Conservation (phyloP, 129 eudicot genomes). For the Helichrysum umbraculigerum region DNA sequence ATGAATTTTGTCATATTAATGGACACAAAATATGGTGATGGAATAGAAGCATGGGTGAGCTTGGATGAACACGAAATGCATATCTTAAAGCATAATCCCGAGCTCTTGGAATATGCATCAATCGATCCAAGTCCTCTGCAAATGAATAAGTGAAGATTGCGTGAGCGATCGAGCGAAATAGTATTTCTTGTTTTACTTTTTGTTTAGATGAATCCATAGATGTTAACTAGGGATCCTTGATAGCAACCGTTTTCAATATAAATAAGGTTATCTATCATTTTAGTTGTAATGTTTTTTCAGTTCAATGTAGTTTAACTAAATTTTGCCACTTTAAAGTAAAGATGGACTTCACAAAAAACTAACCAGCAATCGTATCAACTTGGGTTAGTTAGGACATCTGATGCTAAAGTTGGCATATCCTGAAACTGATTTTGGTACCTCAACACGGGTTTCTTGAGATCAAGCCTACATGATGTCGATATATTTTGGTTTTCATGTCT, state of each 20-base stretch:
- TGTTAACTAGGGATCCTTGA: background rate
- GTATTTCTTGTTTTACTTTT: conserved; percentile 9
- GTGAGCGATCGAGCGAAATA: background rate
- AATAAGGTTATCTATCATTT: background rate
- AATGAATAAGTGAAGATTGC: background rate
- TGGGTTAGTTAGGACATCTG: too few species aligned
- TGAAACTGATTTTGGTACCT: too few species aligned
- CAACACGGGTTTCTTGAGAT: too few species aligned
- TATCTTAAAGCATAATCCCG: conserved; percentile 29
- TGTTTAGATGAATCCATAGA: background rate
- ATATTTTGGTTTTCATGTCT: too few species aligned
- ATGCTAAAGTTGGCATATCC: too few species aligned
- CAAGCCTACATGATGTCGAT: too few species aligned
- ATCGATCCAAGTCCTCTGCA: conserved; percentile 63
- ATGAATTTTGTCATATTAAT: conserved; percentile 52
- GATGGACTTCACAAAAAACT: too few species aligned
- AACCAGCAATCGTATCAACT: too few species aligned
- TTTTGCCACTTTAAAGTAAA: too few species aligned
- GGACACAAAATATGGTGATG: conserved; percentile 58
- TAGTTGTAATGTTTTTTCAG: background rate
- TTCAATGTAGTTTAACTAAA: background rate
- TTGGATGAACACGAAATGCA: conserved; percentile 64
- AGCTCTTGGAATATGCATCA: conserved; percentile 40
- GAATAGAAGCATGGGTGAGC: conserved; percentile 90
- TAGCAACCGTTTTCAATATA: background rate